Evolutionary conservation across 1,139 yeast genomes (phyloP), one percentile per base, ranked within the genome.

Genomic region (Yamadazyma membranifaciens): DNA sequence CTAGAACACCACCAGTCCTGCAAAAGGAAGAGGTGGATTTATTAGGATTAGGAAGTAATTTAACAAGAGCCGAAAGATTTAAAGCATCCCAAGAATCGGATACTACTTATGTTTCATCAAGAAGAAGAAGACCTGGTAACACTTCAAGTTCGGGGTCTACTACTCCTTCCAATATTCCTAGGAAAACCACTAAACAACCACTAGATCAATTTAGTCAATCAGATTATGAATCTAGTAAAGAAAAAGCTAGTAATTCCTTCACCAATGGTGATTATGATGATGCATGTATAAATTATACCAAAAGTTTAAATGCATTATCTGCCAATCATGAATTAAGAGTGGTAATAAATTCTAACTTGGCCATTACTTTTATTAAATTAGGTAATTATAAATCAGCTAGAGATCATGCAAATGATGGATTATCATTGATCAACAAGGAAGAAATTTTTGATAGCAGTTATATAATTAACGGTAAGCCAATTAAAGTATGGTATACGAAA

Each of bases 231-330:
- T 76, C 77, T n/a, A 69, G 77, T 16, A 79, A 87, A 45, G 65
- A 66, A 13, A 71, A 74, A 27, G 98, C 89, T 4, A 66, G 80
- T 3, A 73, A 71, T 25, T 74, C 81, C 0, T 92, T 81, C 64
- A 76, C 77, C 43, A 74, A 80, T 12, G 98, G 99, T n/a, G 92
- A 92, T 58, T 94, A 85, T 58, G 60, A 80, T 6, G 61, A 69
- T 6, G 92, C 98, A 0, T 68, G 79, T 13, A 72, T 68, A 17
- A 69, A 72, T 39, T 94, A 87, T 55, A 66, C 77, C 14, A 67
- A 73, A 34, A 83, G 96, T 27, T 65, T 88, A 31, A 64, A 70
- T 20, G 67, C 80, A 2, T 66, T 89, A 6, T 95, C 97, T 0
- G 50, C 57, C 1, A 65, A 65, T 4, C 96, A 92, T 58, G 77